Percentiles rank a stretch among this genome's conserved stretches.
phyloP scores from a whole-genome alignment of 495 filamentous ascomycete genomes.

The Rhypophila decipiens region DNA sequence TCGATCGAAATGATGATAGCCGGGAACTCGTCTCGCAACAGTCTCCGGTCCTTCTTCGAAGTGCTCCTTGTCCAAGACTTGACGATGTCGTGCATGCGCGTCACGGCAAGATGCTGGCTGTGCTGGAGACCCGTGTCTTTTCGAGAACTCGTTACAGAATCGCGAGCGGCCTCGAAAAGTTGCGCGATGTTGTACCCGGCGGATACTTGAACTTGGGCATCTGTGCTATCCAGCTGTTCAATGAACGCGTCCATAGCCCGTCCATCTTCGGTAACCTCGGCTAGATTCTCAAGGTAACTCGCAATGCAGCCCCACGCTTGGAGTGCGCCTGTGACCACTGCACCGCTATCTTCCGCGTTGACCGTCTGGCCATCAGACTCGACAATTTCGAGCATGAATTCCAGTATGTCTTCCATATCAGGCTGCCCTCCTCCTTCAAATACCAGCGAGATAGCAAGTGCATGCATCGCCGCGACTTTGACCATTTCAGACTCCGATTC shows the following conservation, averaged over 20 bases:
- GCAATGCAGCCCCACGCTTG: conserved; percentile 85
- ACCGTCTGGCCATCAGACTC: conserved; percentile 75
- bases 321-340: conserved; percentile 76
- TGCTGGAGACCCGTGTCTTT: conserved; percentile 39
- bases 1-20: conserved; percentile 83
- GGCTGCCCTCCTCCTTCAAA: conserved; percentile 71
- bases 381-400: conserved; percentile 77
- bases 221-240: conserved; percentile 78
- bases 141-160: conserved; percentile 56
- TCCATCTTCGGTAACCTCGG: conserved; percentile 61
- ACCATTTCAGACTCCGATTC: conserved; percentile 57
- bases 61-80: conserved; percentile 61
- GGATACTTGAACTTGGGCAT: conserved; percentile 71
- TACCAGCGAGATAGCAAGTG: conserved; percentile 64
- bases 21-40: conserved; percentile 67
- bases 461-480: conserved; percentile 71
- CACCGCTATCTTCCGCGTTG: conserved; percentile 64
- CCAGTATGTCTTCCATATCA: conserved; percentile 70
- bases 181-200: conserved; percentile 89
- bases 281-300: conserved; percentile 75
- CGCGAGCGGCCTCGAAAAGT: conserved; percentile 73
- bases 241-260: conserved; percentile 83
- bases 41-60: conserved; percentile 72
- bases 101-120: conserved; percentile 56
- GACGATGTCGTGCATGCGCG: conserved; percentile 42